Evolutionary conservation across 2,329 filamentous ascomycete genomes (phyloP), one percentile per base, ranked within the genome.

Genomic region (Fusarium mexicanum): DNA sequence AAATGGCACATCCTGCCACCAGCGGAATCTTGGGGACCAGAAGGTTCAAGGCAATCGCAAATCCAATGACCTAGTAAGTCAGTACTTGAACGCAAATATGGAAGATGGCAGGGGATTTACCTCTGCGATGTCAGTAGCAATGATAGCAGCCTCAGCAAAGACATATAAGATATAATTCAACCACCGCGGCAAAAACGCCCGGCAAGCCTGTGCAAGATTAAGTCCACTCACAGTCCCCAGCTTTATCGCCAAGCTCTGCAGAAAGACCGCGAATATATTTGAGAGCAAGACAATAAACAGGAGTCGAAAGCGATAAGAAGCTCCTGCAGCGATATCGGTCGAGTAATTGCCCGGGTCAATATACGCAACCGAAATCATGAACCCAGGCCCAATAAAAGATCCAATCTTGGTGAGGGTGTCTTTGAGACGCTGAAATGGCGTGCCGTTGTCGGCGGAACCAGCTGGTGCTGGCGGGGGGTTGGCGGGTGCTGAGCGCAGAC

Each of bases 51-150:
- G 46, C 46, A 22, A 48, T 48, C 9, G 46, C 46, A 17, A 48
- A 48, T 31, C 46, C 46, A 22, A 48, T 48, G 20, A 48, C 46
- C 46, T 48, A 31, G 2, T 17, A 10, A 48, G 20, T 31, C 26
- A 31, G 46, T 18, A 22, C 0, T 20, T 2, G 0, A 11, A 22
- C 6, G 26, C 3, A 16, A 6, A 8, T 0, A 22, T 29, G 3
- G 46, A 4, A 16, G 22, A 16, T 29, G 18, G 26, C 26, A 6
- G 16, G 20, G 0, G 26, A 48, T 48, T 8, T 48, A 48, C 46
- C 46, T 48, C 46, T 48, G 46, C 46, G 26, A 48, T 48, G 4
- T 48, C 46, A 48, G 46, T 48, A 48, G 46, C 46, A 17, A 48
- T 48, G 20, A 48, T 48, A 31, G 46, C 46, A 4, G 46, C 46